Evolutionary conservation across 1,284 basidiomycete genomes (phyloP), one percentile per base, ranked within the genome.

Genomic region (Athelia psychrophila): DNA sequence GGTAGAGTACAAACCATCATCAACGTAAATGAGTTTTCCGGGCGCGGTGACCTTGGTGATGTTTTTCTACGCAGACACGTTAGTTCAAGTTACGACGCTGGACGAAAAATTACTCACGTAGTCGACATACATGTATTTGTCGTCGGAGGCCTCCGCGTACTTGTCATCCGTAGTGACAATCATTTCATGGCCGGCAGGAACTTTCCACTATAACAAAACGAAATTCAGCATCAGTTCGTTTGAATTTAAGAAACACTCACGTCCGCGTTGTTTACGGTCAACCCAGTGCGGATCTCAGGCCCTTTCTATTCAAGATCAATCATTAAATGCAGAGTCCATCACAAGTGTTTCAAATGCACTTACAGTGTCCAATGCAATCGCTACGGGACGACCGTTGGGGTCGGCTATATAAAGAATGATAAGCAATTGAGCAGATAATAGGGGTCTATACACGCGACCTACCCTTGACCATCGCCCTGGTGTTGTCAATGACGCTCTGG

Each of bases 311-410:
- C 23, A 58, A 58, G 42, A 54, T 51, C n/a, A n/a, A 56, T 33
- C 57, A 54, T 55, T 19, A 56, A 54, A 54, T 36, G 35, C 51
- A 36, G 5, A 38, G 49, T 52, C 44, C 35, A 24, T 48, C 36
- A 33, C 49, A 51, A 27, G 40, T 45, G 22, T 36, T 44, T 18
- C 19, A 48, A 38, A 16, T 30, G 25, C 35, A 68, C 77, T 65
- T 56, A 93, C 91, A 60, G 97, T 99, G 75, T 99, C 97, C 51
- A 99, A 80, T 62, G 97, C 97, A 65, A 99, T 98, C 51, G 97
- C 97, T 48, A 99, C 83, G 22, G 97, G 95, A 51, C 97, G 92
- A 51, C 93, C 93, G 52, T 68, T 64, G 54, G 84, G 83, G 61
- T 85, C 80, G 60, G 71, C 83, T 83, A 63, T 58, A 54, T 24